Conservation (phyloP, 768 basidiomycete species). For the Rhizopogon vesiculosus region DNA sequence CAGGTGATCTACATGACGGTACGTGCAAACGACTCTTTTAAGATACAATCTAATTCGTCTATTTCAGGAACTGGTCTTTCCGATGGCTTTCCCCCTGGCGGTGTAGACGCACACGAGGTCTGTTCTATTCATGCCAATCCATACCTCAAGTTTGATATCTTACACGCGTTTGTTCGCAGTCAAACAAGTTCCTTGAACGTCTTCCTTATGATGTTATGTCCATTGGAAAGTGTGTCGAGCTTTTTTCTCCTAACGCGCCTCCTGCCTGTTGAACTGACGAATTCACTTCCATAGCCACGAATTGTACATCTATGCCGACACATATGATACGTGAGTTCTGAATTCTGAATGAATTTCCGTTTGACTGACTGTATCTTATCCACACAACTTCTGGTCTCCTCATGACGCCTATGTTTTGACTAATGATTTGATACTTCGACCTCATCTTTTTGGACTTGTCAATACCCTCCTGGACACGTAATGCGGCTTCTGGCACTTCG, state of each 20-base stretch:
- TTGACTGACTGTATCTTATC: background rate
- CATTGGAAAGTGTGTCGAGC: slow-evolving; percentile 64
- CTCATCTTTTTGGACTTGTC: no score
- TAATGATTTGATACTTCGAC: background rate
- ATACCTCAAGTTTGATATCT: background rate
- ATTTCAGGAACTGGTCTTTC: slow-evolving; percentile 67
- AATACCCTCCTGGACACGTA: no score
- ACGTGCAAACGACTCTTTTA: background rate
- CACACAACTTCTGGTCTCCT: background rate
- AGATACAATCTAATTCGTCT: background rate
- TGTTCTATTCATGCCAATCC: slow-evolving; percentile 4
- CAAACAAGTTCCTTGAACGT: slow-evolving; percentile 69
- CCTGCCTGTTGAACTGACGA: background rate
- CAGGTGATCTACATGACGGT: slow-evolving; percentile 78
- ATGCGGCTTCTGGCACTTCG: no score
- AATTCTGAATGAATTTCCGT: background rate
- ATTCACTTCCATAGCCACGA: slow-evolving; percentile 54
- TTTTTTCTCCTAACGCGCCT: background rate
- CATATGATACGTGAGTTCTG: slow-evolving; percentile 55
- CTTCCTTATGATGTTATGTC: slow-evolving; percentile 80
- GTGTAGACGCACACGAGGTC: slow-evolving; percentile 71
- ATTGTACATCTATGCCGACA: slow-evolving; percentile 64
- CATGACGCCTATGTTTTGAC: no score
- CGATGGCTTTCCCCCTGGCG: slow-evolving; percentile 68
- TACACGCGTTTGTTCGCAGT: slow-evolving; percentile 27